A percentile compares a stretch with the other conserved stretches of the same genome.
Conservation (phyloP, 495 filamentous ascomycete species). For the Aspergillus incahuasiensis region DNA sequence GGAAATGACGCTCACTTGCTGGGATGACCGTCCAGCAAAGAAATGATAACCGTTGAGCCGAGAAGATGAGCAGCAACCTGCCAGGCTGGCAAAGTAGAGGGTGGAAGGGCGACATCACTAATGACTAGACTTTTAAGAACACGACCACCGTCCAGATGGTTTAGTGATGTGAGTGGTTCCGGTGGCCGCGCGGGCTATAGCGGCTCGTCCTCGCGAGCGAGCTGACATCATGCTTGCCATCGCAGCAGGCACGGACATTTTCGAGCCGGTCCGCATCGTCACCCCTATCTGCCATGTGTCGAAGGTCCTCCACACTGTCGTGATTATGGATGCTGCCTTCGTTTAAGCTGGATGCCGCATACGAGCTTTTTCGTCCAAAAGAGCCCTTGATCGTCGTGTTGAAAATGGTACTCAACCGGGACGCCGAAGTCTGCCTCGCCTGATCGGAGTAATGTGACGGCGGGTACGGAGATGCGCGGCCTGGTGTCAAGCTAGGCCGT, state of each 20-base stretch:
- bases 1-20: conserved; percentile 2
- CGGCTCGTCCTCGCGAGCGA: conserved; percentile 44
- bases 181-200: conserved; percentile 40
- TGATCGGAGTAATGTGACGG: conserved; percentile 37
- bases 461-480: conserved; percentile 42
- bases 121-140: conserved; percentile 22
- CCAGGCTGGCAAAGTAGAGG: neutral
- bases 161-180: conserved; percentile 38
- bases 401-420: conserved; percentile 40
- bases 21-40: conserved; percentile 11
- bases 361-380: conserved; percentile 36
- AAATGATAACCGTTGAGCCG: neutral
- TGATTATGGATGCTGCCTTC: conserved; percentile 60
- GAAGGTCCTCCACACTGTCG: conserved; percentile 76
- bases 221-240: conserved; percentile 66
- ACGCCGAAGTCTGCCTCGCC: conserved; percentile 33
- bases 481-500: conserved; percentile 39
- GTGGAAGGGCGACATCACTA: conserved; percentile 1
- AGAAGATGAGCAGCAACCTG: neutral
- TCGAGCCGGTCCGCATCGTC: conserved; percentile 72
- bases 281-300: conserved; percentile 69
- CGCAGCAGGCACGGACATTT: conserved; percentile 95
- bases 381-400: conserved; percentile 46
- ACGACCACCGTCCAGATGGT: conserved; percentile 5
- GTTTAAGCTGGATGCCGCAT: conserved; percentile 52